phyloP scores from a whole-genome alignment of 2,329 filamentous ascomycete species.

The Sordariomycetes sp. region DNA sequence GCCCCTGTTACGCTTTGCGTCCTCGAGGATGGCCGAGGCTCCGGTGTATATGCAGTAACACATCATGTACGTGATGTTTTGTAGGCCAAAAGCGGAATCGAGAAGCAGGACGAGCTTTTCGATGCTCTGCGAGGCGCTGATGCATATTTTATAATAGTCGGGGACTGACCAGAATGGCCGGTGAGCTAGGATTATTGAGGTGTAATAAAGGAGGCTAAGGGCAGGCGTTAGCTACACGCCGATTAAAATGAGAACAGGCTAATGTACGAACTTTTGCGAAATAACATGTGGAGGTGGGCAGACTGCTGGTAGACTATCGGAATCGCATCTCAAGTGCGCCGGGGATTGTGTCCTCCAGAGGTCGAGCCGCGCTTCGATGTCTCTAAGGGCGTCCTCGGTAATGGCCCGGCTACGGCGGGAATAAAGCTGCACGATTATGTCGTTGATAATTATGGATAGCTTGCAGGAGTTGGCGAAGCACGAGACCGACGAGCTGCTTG shows the following conservation, averaged over 20 bases:
- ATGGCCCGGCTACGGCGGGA: neutral
- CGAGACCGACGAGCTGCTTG: conserved; percentile 6
- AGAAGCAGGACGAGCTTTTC: neutral
- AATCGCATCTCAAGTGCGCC: neutral
- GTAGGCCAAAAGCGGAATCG: neutral
- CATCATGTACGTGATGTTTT: neutral
- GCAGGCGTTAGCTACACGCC: neutral
- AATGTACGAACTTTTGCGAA: neutral
- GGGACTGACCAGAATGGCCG: neutral
- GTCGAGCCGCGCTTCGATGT: neutral
- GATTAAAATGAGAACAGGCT: too few species aligned
- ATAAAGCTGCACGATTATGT: neutral
- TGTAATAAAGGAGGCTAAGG: neutral
- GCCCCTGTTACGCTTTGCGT: conserved; percentile 16
- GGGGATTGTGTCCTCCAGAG: neutral
- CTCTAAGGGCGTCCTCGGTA: neutral
- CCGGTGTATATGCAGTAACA: neutral
- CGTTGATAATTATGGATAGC: neutral
- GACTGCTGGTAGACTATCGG: neutral
- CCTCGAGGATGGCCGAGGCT: conserved; percentile 11
- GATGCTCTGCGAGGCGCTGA: neutral
- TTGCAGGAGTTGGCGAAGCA: conserved; percentile 3
- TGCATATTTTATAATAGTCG: neutral
- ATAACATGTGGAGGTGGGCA: neutral
- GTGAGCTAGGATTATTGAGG: neutral